Percentiles rank a stretch among this genome's conserved stretches.
Conservation (phyloP, 306 rosid genomes). For the Sindora glabra region DNA sequence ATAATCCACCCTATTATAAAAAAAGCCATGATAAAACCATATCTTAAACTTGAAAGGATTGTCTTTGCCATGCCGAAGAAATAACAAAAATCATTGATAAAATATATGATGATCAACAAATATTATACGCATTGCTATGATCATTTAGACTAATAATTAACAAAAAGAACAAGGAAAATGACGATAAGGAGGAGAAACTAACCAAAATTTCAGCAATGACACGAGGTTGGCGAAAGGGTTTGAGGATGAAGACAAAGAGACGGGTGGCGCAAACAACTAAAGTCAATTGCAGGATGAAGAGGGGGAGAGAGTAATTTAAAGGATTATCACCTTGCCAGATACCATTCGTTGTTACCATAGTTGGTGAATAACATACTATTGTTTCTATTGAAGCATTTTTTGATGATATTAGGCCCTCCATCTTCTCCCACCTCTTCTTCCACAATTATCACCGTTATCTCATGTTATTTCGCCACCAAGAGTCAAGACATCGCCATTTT, state of each 20-base stretch:
- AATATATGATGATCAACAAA: not conserved
- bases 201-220: constrained; percentile 74
- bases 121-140: no score
- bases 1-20: constrained; percentile 58
- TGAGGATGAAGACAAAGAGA: constrained; percentile 48
- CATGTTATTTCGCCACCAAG: not conserved
- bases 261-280: constrained; percentile 55
- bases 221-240: constrained; percentile 77
- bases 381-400: constrained; percentile 12
- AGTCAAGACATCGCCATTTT: not conserved
- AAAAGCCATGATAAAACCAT: not conserved
- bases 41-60: not conserved
- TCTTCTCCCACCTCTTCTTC: not conserved
- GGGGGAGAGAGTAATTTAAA: constrained; percentile 64
- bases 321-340: constrained; percentile 69
- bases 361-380: constrained; percentile 57
- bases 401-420: not conserved
- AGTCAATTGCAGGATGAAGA: constrained; percentile 57
- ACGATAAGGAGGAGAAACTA: no score
- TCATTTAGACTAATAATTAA: not conserved
- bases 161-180: not conserved
- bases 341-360: constrained; percentile 64
- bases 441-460: not conserved
- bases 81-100: not conserved
- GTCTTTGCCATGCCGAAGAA: not conserved